Percentiles rank a stretch among this genome's conserved stretches.
These are phyloP conservation scores for Arthrinium phaeospermum DNA, from an alignment of 2,329 filamentous ascomycete genomes.

Conservation along the genomic window DNA sequence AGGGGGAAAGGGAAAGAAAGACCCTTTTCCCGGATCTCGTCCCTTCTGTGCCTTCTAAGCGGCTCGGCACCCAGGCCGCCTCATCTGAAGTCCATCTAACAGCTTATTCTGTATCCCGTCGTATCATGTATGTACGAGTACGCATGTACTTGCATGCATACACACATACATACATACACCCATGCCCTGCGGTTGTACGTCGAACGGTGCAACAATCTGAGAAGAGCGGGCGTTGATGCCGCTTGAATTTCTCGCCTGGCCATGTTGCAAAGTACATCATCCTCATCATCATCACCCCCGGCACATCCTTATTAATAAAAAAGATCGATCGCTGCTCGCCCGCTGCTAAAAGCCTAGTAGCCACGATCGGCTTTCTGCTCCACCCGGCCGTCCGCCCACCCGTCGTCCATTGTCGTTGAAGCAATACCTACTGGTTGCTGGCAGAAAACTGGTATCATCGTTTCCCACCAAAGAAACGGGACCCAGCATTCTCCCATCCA, in stretches of 20 bases:
- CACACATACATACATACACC: background rate
- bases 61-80: constrained; percentile 17
- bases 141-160: constrained; percentile 3
- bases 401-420: constrained; percentile 1
- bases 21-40: constrained; percentile 19
- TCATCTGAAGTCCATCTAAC: constrained; percentile 5
- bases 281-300: background rate
- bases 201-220: background rate
- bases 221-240: background rate
- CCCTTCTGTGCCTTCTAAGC: constrained; percentile 19
- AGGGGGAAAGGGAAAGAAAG: background rate
- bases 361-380: background rate
- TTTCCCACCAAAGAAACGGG: background rate
- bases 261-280: background rate
- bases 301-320: constrained; percentile 1
- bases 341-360: constrained; percentile 4
- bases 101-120: constrained; percentile 15
- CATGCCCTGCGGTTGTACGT: background rate
- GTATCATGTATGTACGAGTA: constrained; percentile 1
- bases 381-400: background rate
- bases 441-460: background rate
- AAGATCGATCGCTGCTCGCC: constrained; percentile 16
- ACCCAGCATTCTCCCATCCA: background rate
- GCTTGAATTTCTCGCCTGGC: background rate
- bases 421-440: background rate